phyloP scores from a whole-genome alignment of 164 flowering plant genomes.

The Vitis riparia region DNA sequence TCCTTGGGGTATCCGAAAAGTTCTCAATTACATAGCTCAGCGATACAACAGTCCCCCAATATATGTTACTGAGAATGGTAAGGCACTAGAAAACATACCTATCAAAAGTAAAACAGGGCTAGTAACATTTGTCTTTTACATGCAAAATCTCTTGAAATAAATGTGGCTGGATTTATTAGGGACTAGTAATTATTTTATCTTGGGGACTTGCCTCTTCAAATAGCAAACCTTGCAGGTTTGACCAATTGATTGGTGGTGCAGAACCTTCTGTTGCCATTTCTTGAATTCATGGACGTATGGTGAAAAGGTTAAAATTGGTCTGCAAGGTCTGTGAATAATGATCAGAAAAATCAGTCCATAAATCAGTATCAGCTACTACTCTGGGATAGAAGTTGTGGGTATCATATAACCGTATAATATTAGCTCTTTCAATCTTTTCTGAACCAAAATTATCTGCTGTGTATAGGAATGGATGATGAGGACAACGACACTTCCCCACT shows the following conservation, averaged over 20 bases:
- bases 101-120: too few relatives aligned
- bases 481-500: slow-evolving; percentile 47
- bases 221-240: too few relatives aligned
- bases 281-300: too few relatives aligned
- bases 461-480: slow-evolving; percentile 96
- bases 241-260: too few relatives aligned
- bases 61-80: slow-evolving; percentile 85
- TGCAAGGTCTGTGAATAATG: background rate
- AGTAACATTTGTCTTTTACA: too few relatives aligned
- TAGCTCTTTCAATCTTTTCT: background rate
- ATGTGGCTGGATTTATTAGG: too few relatives aligned
- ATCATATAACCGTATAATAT: background rate
- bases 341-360: background rate
- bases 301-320: background rate
- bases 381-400: background rate
- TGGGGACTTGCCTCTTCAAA: too few relatives aligned
- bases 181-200: too few relatives aligned
- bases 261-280: too few relatives aligned
- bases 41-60: slow-evolving; percentile 65
- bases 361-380: background rate
- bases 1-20: slow-evolving; percentile 87
- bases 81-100: background rate
- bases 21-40: slow-evolving; percentile 60
- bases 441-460: background rate
- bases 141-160: too few relatives aligned